phyloP scores from a whole-genome alignment of 2,329 filamentous ascomycete genomes.

The Thielaviopsis populi region DNA sequence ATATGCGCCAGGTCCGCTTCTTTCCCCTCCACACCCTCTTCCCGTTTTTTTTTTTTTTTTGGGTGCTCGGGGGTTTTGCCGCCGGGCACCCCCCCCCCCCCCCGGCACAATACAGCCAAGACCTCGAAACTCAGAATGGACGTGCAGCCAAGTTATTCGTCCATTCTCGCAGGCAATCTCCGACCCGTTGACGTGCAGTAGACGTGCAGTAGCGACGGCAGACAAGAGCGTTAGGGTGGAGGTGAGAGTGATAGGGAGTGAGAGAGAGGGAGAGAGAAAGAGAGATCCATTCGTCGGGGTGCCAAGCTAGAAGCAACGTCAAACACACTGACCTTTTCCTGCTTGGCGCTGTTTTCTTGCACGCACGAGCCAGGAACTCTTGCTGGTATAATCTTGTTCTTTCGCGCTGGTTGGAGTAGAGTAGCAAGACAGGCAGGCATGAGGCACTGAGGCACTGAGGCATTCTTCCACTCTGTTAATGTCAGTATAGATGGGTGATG shows the following conservation, averaged over 20 bases:
- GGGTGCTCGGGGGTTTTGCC: too few relatives aligned
- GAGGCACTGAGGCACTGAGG: neutral
- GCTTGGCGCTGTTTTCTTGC: neutral
- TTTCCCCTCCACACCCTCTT: neutral
- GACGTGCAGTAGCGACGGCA: neutral
- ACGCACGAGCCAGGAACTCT: slow-evolving; percentile 3
- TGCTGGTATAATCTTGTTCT: neutral
- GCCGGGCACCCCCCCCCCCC: too few relatives aligned
- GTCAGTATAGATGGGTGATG: neutral
- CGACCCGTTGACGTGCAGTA: neutral
- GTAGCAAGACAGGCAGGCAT: neutral
- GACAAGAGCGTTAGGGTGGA: neutral
- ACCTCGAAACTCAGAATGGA: neutral
- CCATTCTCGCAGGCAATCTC: neutral
- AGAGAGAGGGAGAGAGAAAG: neutral
- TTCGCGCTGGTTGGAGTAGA: neutral
- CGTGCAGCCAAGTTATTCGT: neutral
- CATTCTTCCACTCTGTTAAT: neutral
- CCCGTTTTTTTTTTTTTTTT: neutral
- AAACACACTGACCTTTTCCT: neutral
- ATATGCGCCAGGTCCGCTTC: too few relatives aligned
- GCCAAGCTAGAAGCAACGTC: neutral
- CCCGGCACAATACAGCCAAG: neutral
- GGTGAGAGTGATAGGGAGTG: too few relatives aligned
- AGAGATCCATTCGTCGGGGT: neutral